Evolutionary conservation across 2,329 filamentous ascomycete species (phyloP), one percentile per base, ranked within the genome.

Genomic region (Sarocladium oryzae): DNA sequence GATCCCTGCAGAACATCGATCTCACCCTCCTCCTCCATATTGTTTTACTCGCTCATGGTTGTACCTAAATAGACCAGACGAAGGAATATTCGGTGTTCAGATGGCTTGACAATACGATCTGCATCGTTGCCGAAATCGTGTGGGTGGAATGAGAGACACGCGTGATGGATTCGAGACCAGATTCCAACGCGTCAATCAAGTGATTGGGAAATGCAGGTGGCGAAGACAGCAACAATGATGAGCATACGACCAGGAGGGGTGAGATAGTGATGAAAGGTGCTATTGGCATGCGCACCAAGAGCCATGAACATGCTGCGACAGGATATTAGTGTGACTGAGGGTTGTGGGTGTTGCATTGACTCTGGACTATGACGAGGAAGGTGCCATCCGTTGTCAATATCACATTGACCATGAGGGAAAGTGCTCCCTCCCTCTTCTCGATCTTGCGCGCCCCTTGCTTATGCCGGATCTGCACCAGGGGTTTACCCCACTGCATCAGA

Each of bases 391-490:
- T 4, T 7, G 21, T 7, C 18, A 20, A 11, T 41, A 21, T 23
- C 16, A 33, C 28, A 24, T 10, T 10, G 6, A 26, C 16, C 24
- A 26, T 43, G 13, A 43, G 11, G 23, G 23, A 43, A 28, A n/a
- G 40, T 6, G 40, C 40, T 24, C 4, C 40, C 13, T 26, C 40
- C 40, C 35, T 18, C 35, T 28, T 43, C 16, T 10, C 8, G 7
- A 16, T 37, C 35, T n/a, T 16, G 6, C 35, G 6, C 10, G 4
- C 37, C 37, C 37, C 40, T 28, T 24, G 43, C 43, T 33, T 16
- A 9, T 48, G 43, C 43, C 43, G 16, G 43, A 48, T 48, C 43
- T 48, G 16, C 43, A 33, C 20, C 43, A 48, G 43, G 43, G 43
- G 43, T 20, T 11, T 7, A 3, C 43, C 18, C 43, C 43, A 32